Conservation (phyloP, 2,329 filamentous ascomycete genomes). For the Ceratocystis cubensis region DNA sequence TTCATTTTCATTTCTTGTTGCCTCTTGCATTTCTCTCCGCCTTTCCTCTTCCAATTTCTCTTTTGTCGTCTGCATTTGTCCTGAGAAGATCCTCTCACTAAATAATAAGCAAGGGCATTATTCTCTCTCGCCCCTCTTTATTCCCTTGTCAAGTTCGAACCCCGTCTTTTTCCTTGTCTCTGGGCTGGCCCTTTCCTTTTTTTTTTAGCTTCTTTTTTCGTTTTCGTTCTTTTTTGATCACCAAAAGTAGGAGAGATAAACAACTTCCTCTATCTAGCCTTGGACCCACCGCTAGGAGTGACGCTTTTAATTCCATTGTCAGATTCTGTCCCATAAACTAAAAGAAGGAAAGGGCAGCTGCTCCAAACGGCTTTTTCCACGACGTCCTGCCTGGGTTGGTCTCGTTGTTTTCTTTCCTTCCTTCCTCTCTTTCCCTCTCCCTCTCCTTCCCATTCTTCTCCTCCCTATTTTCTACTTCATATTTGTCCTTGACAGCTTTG, state of each 20-base stretch:
- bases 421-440: background rate
- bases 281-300: background rate
- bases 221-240: background rate
- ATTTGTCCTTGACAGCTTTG: conserved; percentile 10
- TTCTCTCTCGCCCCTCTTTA: background rate
- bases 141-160: background rate
- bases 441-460: background rate
- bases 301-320: background rate
- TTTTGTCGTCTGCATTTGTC: background rate
- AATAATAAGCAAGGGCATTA: background rate
- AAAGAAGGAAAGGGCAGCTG: background rate
- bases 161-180: background rate
- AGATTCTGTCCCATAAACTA: background rate
- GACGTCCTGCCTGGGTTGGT: background rate
- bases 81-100: background rate
- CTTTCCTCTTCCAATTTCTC: background rate
- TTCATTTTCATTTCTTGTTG: background rate
- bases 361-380: background rate
- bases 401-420: background rate
- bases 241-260: background rate
- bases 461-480: background rate
- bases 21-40: background rate
- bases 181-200: background rate
- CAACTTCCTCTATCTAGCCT: background rate
- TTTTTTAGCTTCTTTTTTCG: background rate